Evolutionary conservation across 768 basidiomycete species (phyloP).

Genomic region (Epithele typhae): DNA sequence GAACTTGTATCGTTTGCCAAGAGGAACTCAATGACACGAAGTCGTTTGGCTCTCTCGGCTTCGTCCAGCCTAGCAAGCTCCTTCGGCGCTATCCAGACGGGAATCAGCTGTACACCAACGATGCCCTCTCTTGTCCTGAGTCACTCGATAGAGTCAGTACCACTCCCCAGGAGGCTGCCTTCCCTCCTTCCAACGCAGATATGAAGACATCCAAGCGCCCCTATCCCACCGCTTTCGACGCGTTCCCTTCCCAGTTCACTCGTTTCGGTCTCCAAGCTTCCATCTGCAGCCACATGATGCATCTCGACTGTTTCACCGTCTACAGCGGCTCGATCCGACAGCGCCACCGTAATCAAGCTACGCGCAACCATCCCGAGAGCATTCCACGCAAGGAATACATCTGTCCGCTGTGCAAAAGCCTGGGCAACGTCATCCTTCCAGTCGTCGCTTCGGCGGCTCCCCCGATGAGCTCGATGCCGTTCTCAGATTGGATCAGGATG

Average conservation of each 20-base stretch:
- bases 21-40: slow-evolving; percentile 75
- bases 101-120: slow-evolving; percentile 58
- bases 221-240: slow-evolving; percentile 57
- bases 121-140: slow-evolving; percentile 56
- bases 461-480: slow-evolving; percentile 52
- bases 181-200: slow-evolving; percentile 51
- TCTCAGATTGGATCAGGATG: slow-evolving; percentile 87
- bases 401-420: slow-evolving; percentile 94
- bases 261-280: slow-evolving; percentile 85
- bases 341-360: slow-evolving; percentile 83
- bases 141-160: slow-evolving; percentile 57
- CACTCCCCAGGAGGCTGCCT: slow-evolving; percentile 30
- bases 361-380: slow-evolving; percentile 90
- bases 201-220: slow-evolving; percentile 40
- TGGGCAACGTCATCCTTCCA: slow-evolving; percentile 92
- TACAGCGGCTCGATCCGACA: slow-evolving; percentile 85
- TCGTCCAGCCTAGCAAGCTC: slow-evolving; percentile 84
- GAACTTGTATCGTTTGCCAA: slow-evolving; percentile 98
- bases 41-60: slow-evolving; percentile 81
- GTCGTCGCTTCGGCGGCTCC: slow-evolving; percentile 49
- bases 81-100: slow-evolving; percentile 75
- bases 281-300: slow-evolving; percentile 96
- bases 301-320: slow-evolving; percentile 87
- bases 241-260: slow-evolving; percentile 64
- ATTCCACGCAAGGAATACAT: slow-evolving; percentile 94